phyloP scores from a whole-genome alignment of 345 rosid genomes.

The Dimocarpus longan region DNA sequence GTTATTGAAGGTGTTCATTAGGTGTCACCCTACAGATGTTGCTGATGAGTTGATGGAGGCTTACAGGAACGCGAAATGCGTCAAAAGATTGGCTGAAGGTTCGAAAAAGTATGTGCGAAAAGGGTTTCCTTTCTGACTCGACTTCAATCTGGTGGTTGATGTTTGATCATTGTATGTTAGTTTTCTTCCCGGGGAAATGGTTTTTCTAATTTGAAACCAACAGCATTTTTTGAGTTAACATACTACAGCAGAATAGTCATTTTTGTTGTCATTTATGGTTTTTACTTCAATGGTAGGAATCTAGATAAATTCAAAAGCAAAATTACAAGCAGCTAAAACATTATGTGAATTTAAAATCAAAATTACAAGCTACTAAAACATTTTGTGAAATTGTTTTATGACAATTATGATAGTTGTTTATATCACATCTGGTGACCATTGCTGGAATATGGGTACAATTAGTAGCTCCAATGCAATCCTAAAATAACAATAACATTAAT shows the following conservation, averaged over 20 bases:
- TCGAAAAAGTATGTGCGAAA: constrained; percentile 47
- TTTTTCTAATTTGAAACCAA: neutral
- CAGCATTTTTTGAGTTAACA: neutral
- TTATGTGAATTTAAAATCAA: no score
- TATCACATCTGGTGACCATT: no score
- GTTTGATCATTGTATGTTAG: neutral
- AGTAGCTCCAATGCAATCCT: no score
- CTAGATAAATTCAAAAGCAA: no score
- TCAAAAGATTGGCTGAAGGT: constrained; percentile 64
- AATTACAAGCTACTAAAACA: no score
- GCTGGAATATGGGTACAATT: no score
- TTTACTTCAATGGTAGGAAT: neutral
- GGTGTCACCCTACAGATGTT: constrained; percentile 57
- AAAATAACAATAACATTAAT: no score
- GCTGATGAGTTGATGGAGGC: constrained; percentile 56
- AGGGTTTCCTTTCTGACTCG: constrained; percentile 70
- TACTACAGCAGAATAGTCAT: neutral
- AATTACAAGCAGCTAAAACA: no score
- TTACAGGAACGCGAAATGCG: constrained; percentile 46
- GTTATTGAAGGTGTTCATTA: constrained; percentile 57
- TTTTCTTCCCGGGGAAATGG: constrained; percentile 5
- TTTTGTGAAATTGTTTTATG: no score
- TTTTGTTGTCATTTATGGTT: neutral
- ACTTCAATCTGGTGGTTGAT: neutral
- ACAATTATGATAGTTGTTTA: no score